phyloP scores from a whole-genome alignment of 306 rosid species.

The Carpinus viminea region DNA sequence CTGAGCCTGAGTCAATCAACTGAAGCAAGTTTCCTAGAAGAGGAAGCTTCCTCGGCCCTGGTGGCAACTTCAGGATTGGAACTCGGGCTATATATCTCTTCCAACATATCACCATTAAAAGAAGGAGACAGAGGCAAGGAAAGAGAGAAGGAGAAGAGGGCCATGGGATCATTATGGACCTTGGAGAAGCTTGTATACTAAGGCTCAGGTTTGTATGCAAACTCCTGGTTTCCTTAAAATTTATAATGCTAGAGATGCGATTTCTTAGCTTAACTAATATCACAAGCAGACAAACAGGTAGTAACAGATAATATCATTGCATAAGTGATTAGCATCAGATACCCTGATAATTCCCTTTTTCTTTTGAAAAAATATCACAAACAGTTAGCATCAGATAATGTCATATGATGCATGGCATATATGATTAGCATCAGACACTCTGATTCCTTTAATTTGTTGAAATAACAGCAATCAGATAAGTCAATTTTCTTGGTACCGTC shows the following conservation, averaged over 20 bases:
- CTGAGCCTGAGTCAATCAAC: conserved; percentile 11
- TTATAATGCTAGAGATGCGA: background rate
- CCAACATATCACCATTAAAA: background rate
- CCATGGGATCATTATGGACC: no score
- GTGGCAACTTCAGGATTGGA: conserved; percentile 8
- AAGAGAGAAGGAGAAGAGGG: no score
- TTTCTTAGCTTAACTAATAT: background rate
- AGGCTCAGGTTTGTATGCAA: background rate
- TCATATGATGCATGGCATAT: no score
- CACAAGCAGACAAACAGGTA: background rate
- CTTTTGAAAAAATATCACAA: background rate
- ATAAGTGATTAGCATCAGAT: background rate
- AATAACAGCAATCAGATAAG: background rate
- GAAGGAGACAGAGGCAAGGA: background rate
- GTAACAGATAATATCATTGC: background rate
- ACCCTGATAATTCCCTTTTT: background rate
- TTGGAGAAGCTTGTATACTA: background rate
- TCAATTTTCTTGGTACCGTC: no score
- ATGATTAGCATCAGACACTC: background rate
- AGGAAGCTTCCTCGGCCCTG: conserved; percentile 29
- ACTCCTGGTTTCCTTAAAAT: background rate
- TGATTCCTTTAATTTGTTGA: background rate
- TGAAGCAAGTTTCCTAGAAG: conserved; percentile 31
- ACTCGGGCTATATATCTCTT: background rate
- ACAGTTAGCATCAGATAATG: background rate